phyloP scores from a whole-genome alignment of 2,329 filamentous ascomycete genomes.

The Orbilia oligospora region DNA sequence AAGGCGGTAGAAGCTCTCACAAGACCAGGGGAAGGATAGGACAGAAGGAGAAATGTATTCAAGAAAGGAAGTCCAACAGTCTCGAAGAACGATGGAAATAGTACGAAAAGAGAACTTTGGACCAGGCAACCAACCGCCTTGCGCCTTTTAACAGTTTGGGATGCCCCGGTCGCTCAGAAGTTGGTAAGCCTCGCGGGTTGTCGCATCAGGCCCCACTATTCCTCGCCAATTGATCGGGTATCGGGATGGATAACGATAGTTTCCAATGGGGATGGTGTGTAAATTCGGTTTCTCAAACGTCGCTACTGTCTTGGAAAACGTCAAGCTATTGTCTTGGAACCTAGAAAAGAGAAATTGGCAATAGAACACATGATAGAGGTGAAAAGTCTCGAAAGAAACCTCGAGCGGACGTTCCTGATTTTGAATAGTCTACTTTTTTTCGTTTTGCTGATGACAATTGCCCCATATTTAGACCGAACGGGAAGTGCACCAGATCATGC shows the following conservation, averaged over 20 bases:
- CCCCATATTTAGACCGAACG: conserved; percentile 56
- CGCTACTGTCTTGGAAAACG: conserved; percentile 26
- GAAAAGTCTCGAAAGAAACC: conserved; percentile 2
- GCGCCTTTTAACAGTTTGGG: conserved; percentile 43
- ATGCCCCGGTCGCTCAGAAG: conserved; percentile 26
- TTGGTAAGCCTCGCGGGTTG: conserved; percentile 52
- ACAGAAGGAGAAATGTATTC: conserved; percentile 4
- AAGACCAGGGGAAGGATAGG: conserved; percentile 14
- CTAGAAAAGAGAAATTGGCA: conserved; percentile 30
- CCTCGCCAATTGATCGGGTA: conserved; percentile 55
- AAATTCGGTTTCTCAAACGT: conserved; percentile 42
- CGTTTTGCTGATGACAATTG: conserved; percentile 31
- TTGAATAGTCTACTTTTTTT: conserved; percentile 29
- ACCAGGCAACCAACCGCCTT: conserved; percentile 38
- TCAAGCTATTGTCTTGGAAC: conserved; percentile 22
- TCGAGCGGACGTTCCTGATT: conserved; percentile 37
- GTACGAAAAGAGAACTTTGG: conserved; percentile 10
- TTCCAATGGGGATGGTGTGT: conserved; percentile 15
- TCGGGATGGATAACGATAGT: conserved; percentile 46
- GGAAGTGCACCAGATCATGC: conserved; percentile 37
- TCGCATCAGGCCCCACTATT: conserved; percentile 53
- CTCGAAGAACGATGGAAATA: conserved; percentile 41
- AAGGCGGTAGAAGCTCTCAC: conserved; percentile 33
- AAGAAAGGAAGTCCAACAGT: conserved; percentile 47
- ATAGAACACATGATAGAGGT: conserved; percentile 25